These are phyloP conservation scores for Aspergillus viridinutans DNA, from an alignment of 2,329 filamentous ascomycete species.

Conservation along the genomic window DNA sequence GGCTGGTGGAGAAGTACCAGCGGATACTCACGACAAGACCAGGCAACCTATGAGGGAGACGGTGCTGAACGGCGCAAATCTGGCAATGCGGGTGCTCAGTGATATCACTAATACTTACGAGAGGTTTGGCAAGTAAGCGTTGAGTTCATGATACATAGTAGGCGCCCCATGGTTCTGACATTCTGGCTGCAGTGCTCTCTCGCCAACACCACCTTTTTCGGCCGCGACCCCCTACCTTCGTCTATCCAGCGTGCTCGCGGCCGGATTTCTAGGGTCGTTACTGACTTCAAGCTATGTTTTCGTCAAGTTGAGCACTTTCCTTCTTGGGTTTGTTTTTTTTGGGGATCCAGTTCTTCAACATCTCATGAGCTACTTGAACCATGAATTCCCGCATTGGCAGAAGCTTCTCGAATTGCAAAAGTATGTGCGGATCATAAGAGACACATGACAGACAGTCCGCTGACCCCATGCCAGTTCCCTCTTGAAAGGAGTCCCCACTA, in stretches of 20 bases:
- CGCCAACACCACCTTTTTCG: slow-evolving; percentile 61
- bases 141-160: background rate
- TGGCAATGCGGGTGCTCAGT: slow-evolving; percentile 63
- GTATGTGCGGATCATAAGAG: slow-evolving; percentile 10
- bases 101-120: slow-evolving; percentile 61
- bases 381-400: slow-evolving; percentile 65
- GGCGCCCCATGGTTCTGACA: background rate
- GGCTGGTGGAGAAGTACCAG: slow-evolving; percentile 49
- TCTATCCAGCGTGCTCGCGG: slow-evolving; percentile 51
- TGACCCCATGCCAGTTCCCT: slow-evolving; percentile 50
- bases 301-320: slow-evolving; percentile 62
- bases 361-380: slow-evolving; percentile 49
- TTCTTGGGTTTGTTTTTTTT: slow-evolving; percentile 72
- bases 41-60: slow-evolving; percentile 72
- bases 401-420: slow-evolving; percentile 70
- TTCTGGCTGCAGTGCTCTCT: slow-evolving; percentile 47
- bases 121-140: slow-evolving; percentile 55
- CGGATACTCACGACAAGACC: slow-evolving; percentile 64
- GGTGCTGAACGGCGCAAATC: slow-evolving; percentile 72
- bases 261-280: slow-evolving; percentile 50
- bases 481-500: slow-evolving; percentile 78
- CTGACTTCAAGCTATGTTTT: slow-evolving; percentile 57
- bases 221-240: slow-evolving; percentile 50
- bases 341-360: slow-evolving; percentile 68
- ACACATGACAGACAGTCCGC: background rate